phyloP scores from a whole-genome alignment of 495 filamentous ascomycete genomes.

The Neurospora terricola region DNA sequence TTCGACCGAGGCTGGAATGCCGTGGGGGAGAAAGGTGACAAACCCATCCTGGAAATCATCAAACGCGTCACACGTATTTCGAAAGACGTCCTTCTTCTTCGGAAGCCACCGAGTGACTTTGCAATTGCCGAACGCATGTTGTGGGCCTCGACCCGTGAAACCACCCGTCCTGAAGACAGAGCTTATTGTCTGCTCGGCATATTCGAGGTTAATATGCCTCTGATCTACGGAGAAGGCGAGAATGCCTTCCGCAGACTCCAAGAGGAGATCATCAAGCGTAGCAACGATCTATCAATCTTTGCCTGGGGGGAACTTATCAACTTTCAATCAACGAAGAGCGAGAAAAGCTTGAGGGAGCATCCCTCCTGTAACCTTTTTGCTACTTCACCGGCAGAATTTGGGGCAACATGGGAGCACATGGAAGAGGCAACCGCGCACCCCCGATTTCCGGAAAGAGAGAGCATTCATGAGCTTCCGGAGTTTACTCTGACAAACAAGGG shows the following conservation, averaged over 20 bases:
- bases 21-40: background rate
- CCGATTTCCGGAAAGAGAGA: too few relatives aligned
- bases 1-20: slow-evolving; percentile 5
- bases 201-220: slow-evolving; percentile 5
- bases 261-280: background rate
- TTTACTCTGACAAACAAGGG: background rate
- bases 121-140: background rate
- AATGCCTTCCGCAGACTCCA: slow-evolving; percentile 2
- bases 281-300: background rate
- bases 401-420: background rate
- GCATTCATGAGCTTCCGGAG: background rate
- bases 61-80: background rate
- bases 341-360: background rate
- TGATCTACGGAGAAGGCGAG: slow-evolving; percentile 3
- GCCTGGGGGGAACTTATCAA: background rate
- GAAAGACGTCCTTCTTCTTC: background rate
- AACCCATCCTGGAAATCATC: background rate
- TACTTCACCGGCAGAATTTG: background rate
- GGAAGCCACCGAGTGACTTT: background rate
- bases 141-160: background rate
- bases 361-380: background rate
- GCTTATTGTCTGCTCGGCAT: slow-evolving; percentile 2
- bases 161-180: background rate
- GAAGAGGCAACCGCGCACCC: too few relatives aligned
- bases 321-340: background rate